These are phyloP conservation scores for Rhizomucor miehei DNA, from an alignment of 371 early-diverging fungal species.

Conservation along the genomic window DNA sequence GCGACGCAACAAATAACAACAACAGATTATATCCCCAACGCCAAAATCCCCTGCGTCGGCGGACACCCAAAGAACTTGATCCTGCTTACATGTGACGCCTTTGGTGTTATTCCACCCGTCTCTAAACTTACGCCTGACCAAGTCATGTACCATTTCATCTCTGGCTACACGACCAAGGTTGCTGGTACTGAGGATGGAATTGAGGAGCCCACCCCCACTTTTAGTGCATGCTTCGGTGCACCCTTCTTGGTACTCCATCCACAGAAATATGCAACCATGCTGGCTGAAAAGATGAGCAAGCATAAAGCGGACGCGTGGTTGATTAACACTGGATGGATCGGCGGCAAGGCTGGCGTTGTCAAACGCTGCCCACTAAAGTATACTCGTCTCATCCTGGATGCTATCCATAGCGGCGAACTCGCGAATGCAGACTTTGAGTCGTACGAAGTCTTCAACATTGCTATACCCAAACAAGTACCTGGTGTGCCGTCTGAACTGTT, in stretches of 20 bases:
- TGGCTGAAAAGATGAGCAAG: conserved; percentile 90
- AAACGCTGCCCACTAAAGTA: conserved; percentile 94
- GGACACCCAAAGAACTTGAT: conserved; percentile 96
- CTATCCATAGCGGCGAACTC: conserved; percentile 89
- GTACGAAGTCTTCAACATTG: conserved; percentile 80
- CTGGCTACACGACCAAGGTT: conserved; percentile 90
- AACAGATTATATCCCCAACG: conserved; percentile 94
- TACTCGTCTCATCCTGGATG: conserved; percentile 95
- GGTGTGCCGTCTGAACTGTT: conserved; percentile 82
- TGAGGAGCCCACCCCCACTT: conserved; percentile 87
- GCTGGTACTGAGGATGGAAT: conserved; percentile 98
- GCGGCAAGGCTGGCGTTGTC: conserved; percentile 87
- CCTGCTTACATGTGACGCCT: conserved; percentile 96
- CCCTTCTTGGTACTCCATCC: conserved; percentile 98
- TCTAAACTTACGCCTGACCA: conserved; percentile 88
- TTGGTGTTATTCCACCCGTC: conserved; percentile 96
- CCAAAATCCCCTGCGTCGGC: conserved; percentile 92
- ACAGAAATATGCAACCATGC: conserved; percentile 94
- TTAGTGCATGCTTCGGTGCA: conserved; percentile 95
- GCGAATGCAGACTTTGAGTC: conserved; percentile 74
- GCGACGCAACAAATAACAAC: not conserved
- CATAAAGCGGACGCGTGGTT: conserved; percentile 94
- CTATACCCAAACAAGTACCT: conserved; percentile 71
- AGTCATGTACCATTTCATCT: conserved; percentile 98
- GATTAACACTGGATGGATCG: conserved; percentile 98